phyloP scores from a whole-genome alignment of 169 alveolate species.

The Eimeria tenella region DNA sequence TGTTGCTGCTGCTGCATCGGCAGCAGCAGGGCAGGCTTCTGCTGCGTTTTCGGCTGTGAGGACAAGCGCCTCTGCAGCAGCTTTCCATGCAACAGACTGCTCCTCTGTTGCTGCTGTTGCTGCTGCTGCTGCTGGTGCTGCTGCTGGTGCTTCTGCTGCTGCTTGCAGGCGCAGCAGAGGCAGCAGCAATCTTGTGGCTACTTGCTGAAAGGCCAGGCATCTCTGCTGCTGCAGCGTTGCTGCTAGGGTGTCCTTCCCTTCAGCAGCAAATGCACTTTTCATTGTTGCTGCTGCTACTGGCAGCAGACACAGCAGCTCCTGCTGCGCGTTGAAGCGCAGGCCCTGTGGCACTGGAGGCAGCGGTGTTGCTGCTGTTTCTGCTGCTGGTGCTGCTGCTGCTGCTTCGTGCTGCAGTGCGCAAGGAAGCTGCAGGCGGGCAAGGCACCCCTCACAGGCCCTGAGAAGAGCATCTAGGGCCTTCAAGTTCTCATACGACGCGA shows the following conservation, averaged over 20 bases:
- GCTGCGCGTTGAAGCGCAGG: neutral
- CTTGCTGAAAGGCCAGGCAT: neutral
- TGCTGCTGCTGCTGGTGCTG: constrained; percentile 5
- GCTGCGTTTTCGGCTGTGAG: neutral
- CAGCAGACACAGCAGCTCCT: neutral
- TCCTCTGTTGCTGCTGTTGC: neutral
- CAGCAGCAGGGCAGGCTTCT: neutral
- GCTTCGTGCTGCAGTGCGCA: neutral
- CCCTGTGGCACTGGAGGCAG: neutral
- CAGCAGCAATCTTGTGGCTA: neutral
- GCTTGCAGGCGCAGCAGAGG: neutral
- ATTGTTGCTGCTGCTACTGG: neutral
- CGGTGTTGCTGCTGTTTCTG: neutral
- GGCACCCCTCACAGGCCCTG: neutral
- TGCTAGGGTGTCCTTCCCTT: neutral
- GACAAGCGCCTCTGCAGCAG: neutral
- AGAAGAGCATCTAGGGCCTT: neutral
- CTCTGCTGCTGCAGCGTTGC: neutral
- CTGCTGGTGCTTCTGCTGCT: neutral
- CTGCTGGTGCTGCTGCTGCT: neutral
- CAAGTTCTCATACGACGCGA: neutral
- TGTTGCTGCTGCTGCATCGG: neutral
- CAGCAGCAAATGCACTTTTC: neutral
- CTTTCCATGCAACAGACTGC: neutral
- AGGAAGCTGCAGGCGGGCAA: neutral